phyloP scores from a whole-genome alignment of 345 rosid genomes.

The Dimocarpus longan region DNA sequence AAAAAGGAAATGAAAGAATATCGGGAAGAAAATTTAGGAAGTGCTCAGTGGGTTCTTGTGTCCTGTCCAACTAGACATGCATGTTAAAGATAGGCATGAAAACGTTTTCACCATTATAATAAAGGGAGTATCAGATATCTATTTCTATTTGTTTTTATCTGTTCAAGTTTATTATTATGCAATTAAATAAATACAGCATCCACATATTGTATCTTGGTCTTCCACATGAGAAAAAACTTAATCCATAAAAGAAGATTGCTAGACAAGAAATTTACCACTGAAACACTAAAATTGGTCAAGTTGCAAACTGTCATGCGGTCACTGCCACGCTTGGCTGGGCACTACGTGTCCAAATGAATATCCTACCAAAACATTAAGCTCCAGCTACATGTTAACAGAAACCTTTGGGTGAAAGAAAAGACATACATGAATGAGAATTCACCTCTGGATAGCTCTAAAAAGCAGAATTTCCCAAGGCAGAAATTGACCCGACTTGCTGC shows the following conservation, averaged over 20 bases:
- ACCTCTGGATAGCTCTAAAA: not conserved
- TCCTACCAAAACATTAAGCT: not conserved
- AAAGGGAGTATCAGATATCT: not conserved
- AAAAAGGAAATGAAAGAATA: not conserved
- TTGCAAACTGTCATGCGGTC: not conserved
- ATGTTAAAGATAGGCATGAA: not conserved
- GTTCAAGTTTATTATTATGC: not conserved
- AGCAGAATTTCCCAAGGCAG: not conserved
- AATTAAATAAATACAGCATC: not conserved
- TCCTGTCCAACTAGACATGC: not conserved
- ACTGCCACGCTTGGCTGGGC: not conserved
- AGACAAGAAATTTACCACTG: not conserved
- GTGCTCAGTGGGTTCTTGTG: not conserved
- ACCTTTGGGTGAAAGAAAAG: not conserved
- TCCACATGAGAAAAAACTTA: not conserved
- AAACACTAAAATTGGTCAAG: not conserved
- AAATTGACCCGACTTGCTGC: slow-evolving; percentile 1
- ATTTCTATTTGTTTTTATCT: not conserved
- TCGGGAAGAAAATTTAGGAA: not conserved
- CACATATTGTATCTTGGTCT: not conserved
- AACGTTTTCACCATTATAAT: not conserved
- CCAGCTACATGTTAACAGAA: not conserved
- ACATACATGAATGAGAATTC: not conserved
- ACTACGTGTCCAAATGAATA: not conserved
- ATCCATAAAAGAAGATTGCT: not conserved